These are phyloP conservation scores for Phytophthora idaei DNA, from an alignment of 352 stramenopile species.

Conservation along the genomic window DNA sequence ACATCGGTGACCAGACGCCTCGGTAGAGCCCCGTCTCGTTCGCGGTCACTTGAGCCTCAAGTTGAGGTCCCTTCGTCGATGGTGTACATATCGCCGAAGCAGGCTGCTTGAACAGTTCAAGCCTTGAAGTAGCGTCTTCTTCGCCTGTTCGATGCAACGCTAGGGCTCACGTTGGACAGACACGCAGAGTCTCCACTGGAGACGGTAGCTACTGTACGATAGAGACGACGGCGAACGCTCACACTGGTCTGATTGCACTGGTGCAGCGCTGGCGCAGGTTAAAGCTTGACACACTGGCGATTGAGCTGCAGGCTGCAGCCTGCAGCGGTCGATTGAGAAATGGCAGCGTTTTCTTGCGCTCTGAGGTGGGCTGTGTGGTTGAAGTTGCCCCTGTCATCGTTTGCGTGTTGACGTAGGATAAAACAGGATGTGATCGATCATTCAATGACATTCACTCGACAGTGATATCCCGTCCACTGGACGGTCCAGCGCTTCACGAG, in stretches of 20 bases:
- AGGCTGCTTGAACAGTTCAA: no score
- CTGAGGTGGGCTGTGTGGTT: constrained; percentile 18
- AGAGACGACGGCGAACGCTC: no score
- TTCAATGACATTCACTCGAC: no score
- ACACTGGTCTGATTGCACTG: constrained; percentile 7
- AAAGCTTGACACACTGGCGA: neutral
- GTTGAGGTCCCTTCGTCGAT: no score
- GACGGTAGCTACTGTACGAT: no score
- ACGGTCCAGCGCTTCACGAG: constrained; percentile 14
- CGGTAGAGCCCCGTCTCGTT: no score
- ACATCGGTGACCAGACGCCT: no score
- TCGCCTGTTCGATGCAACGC: constrained; percentile 25
- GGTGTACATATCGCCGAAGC: no score
- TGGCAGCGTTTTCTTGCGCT: neutral
- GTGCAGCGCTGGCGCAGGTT: neutral
- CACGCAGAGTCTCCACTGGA: neutral
- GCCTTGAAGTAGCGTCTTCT: neutral
- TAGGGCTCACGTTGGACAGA: constrained; percentile 13
- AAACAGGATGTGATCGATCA: constrained; percentile 15
- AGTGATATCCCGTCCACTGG: neutral
- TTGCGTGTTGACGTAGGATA: neutral
- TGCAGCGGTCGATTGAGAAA: neutral
- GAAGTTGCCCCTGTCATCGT: constrained; percentile 15
- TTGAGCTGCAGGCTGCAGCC: neutral
- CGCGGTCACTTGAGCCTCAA: no score